Conservation (phyloP, 805 yeast genomes). For the Zygoascus bituminiphila region DNA sequence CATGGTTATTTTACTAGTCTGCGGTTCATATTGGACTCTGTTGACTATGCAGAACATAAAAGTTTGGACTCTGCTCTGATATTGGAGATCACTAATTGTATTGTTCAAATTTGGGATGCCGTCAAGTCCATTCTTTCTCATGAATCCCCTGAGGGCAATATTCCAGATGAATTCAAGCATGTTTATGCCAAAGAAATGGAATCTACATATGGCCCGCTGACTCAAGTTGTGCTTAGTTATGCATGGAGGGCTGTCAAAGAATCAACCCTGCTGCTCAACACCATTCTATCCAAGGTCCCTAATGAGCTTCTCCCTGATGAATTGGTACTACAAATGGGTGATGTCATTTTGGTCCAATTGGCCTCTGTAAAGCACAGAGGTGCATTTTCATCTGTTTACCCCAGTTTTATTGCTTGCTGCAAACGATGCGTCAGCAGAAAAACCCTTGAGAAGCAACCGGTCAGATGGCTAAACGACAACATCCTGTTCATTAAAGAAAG, state of each 20-base stretch:
- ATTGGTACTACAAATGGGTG: slow-evolving; percentile 37
- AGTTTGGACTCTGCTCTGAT: slow-evolving; percentile 17
- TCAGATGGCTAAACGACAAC: slow-evolving; percentile 52
- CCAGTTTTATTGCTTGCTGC: slow-evolving; percentile 66
- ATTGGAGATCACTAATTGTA: slow-evolving; percentile 11
- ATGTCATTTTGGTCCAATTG: slow-evolving; percentile 55
- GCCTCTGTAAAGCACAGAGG: slow-evolving; percentile 79
- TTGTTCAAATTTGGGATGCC: slow-evolving; percentile 36
- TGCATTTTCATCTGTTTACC: slow-evolving; percentile 82
- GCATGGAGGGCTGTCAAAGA: slow-evolving; percentile 84
- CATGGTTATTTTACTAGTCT: slow-evolving; percentile 68
- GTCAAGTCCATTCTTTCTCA: slow-evolving; percentile 46
- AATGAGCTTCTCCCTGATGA: slow-evolving; percentile 21
- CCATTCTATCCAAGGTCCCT: slow-evolving; percentile 33
- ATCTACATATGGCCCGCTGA: slow-evolving; percentile 29
- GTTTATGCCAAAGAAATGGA: slow-evolving; percentile 19
- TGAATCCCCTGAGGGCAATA: slow-evolving; percentile 64
- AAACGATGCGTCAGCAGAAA: slow-evolving; percentile 37
- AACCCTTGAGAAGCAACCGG: slow-evolving; percentile 35
- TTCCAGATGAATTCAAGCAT: slow-evolving; percentile 35
- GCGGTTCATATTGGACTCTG: slow-evolving; percentile 35
- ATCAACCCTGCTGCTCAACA: slow-evolving; percentile 47
- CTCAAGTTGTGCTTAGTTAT: slow-evolving; percentile 46
- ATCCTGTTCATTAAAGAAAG: slow-evolving; percentile 44
- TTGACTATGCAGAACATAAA: slow-evolving; percentile 12